A percentile compares a stretch with the other conserved stretches of the same genome.
These are phyloP conservation scores for Penicillium canariense DNA, from an alignment of 495 filamentous ascomycete species.

Conservation along the genomic window DNA sequence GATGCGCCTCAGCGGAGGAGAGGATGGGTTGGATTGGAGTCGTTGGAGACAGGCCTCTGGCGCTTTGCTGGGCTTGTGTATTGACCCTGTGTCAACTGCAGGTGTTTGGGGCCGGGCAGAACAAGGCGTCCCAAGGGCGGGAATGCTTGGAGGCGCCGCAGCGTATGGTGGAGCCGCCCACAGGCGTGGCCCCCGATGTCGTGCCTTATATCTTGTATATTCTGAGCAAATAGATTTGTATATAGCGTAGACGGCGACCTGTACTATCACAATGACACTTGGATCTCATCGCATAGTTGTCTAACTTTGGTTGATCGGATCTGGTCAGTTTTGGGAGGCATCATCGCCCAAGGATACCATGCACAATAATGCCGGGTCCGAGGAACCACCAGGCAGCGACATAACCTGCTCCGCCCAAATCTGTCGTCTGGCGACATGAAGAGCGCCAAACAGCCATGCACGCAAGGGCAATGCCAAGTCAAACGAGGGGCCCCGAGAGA, in stretches of 20 bases:
- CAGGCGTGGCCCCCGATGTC: neutral
- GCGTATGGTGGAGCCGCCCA: neutral
- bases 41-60: too few species aligned
- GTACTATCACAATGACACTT: neutral
- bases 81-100: neutral
- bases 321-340: neutral
- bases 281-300: neutral
- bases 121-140: neutral
- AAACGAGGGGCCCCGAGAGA: neutral
- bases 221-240: neutral
- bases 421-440: too few species aligned
- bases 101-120: neutral
- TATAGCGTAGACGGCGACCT: neutral
- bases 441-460: too few species aligned
- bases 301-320: neutral
- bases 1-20: neutral
- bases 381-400: too few species aligned
- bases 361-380: too few species aligned
- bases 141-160: neutral
- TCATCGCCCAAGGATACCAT: too few species aligned
- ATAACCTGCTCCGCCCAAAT: too few species aligned
- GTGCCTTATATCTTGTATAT: neutral
- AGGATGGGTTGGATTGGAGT: neutral
- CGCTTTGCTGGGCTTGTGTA: neutral
- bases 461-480: conserved; percentile 20